Base-by-base conservation (phyloP, 140 eudicot genomes). In the Flaveria floridana region DNA sequence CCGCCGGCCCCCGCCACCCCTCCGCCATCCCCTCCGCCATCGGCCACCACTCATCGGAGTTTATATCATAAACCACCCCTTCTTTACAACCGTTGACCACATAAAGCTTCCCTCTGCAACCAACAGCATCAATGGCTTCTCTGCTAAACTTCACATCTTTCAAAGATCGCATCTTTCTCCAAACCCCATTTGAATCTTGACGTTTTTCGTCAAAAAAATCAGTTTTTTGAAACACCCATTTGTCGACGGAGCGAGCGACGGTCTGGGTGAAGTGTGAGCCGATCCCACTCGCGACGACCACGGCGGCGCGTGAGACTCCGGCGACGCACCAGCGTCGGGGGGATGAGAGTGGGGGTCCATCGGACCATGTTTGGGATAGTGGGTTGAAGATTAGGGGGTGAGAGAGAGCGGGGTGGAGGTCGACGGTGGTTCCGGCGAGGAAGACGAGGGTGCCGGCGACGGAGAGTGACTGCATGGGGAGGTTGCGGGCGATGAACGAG, bases 1-100 rank as follows among this genome's bases (percentile, higher is more conserved):
- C 89, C 72, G 91, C 98, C 42, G 98, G 98, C 1, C 98, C 98
- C 52, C 78, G 80, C 98, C 98, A 93, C 10, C 98, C 98, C 9
- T 30, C 78, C 72, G 90, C 39, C 96, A 93, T 89, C 64, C 82
- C 91, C 39, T 74, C 88, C 72, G 89, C 81, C 96, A 93, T 89
- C n/a, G 85, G 89, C 18, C 63, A 70, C 98, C 98, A 90, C 50
- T 58, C 6, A n/a, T 88, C 90, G 20, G 51, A 78, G 44, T 20
- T 12, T 0, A 85, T 82, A 62, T 90, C 83, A 74, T 94, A 94
- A 9, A 90, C 85, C 1, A 65, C 70, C 2, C 99, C 99, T 77
- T 94, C 87, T 78, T 87, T 93, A 2, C 87, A 79, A 2, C 61
- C 88, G 65, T 88, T 94, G n/a, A 94, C 96, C 95, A 87, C 82